These are phyloP conservation scores for Salix caprea DNA, from an alignment of 345 rosid species.

Conservation along the genomic window DNA sequence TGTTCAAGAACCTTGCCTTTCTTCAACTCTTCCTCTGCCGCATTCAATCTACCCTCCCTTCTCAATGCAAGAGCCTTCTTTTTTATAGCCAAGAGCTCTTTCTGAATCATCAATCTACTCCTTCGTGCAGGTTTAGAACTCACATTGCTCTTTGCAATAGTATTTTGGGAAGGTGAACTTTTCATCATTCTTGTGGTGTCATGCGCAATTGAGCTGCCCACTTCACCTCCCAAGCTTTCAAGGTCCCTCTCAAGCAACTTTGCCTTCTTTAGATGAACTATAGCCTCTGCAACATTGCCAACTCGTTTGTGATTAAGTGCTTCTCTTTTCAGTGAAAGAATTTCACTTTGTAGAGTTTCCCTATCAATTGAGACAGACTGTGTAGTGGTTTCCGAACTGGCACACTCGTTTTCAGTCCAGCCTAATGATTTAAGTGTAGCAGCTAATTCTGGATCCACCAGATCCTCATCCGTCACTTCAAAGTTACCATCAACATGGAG, in stretches of 20 bases:
- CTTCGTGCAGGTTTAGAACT: constrained; percentile 32
- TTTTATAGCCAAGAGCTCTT: constrained; percentile 65
- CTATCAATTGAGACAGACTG: constrained; percentile 29
- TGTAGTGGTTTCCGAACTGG: constrained; percentile 21
- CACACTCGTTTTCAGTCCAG: constrained; percentile 60
- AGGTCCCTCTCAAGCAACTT: constrained; percentile 61
- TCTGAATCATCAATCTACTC: constrained; percentile 56
- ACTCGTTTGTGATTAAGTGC: constrained; percentile 59
- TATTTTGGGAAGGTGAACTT: constrained; percentile 18
- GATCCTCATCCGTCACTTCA: constrained; percentile 82
- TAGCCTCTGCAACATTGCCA: constrained; percentile 58
- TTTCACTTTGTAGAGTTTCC: constrained; percentile 42
- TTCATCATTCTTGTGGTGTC: neutral
- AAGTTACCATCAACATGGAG: constrained; percentile 45
- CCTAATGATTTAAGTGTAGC: constrained; percentile 31
- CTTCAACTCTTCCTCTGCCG: constrained; percentile 66
- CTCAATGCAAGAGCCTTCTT: constrained; percentile 70
- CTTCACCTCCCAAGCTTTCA: constrained; percentile 32
- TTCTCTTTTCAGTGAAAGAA: constrained; percentile 55
- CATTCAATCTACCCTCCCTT: constrained; percentile 69
- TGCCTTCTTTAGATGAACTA: constrained; percentile 65
- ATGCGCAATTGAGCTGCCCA: neutral
- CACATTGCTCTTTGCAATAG: constrained; percentile 21
- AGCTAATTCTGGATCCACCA: constrained; percentile 44
- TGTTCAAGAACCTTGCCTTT: constrained; percentile 58